A percentile compares a stretch with the other conserved stretches of the same genome.
phyloP scores from a whole-genome alignment of 768 basidiomycete genomes.

The Hygrophoropsis aurantiaca region DNA sequence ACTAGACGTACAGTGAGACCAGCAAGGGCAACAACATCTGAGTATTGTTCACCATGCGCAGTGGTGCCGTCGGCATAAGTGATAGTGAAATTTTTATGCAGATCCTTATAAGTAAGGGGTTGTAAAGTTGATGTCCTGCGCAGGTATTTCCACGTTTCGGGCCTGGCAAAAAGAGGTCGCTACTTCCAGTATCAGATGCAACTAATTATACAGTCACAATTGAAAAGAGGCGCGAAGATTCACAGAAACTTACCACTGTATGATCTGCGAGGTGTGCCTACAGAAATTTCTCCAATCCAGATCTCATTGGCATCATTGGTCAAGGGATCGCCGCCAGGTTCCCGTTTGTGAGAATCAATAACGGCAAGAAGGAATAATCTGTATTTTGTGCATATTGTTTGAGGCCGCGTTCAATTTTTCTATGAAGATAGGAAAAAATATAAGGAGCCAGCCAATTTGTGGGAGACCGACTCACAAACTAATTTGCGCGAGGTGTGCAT shows the following conservation, averaged over 20 bases:
- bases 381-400: not conserved
- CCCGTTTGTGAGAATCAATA: slow-evolving; percentile 2
- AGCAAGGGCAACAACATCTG: slow-evolving; percentile 41
- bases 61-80: slow-evolving; percentile 38
- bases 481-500: not conserved
- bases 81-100: slow-evolving; percentile 27
- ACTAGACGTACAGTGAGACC: slow-evolving; percentile 22
- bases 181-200: slow-evolving; percentile 54
- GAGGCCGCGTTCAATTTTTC: not conserved
- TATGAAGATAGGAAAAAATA: not conserved
- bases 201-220: slow-evolving; percentile 25
- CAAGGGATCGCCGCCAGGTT: slow-evolving; percentile 30
- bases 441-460: not conserved
- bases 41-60: slow-evolving; percentile 39
- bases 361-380: slow-evolving; percentile 2
- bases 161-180: slow-evolving; percentile 41
- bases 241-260: slow-evolving; percentile 36
- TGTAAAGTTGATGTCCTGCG: slow-evolving; percentile 29
- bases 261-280: slow-evolving; percentile 45
- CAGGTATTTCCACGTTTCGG: slow-evolving; percentile 29
- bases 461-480: not conserved
- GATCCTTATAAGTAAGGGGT: slow-evolving; percentile 30
- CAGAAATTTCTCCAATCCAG: slow-evolving; percentile 46
- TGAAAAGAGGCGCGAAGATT: not conserved
- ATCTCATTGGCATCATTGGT: slow-evolving; percentile 36